Base-by-base conservation (phyloP, 306 rosid genomes). In the Lathyrus tuberosus region DNA sequence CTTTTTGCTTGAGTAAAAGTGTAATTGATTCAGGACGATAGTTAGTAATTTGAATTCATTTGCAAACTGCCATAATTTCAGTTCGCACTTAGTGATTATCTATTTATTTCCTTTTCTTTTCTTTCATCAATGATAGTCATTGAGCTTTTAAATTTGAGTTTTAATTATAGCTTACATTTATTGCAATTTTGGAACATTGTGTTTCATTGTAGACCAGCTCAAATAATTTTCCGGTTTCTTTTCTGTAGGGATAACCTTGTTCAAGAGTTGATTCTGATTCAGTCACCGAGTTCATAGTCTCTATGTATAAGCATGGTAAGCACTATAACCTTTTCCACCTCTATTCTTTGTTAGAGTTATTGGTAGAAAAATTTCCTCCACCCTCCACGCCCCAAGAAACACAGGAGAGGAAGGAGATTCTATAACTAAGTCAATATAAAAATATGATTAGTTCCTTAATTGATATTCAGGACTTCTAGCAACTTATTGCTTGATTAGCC, bases 381-480 rank as follows among this genome's bases (percentile, higher is more conserved):
- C 9, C 47, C 11, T 26, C 54, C 33, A 17, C 8, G 5, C 17
- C 62, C 35, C 40, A 24, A 41, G 49, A 65, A 51, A 67, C 31
- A 20, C 31, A 35, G 47, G 66, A 11, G 66, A 11, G 72, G 41
- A 69, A 57, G 69, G 2, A 37, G 41, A 24, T 31, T 11, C 56
- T 9, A 12, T 18, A 37, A 24, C 51, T 69, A 59, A 65, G 43
- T 42, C 38, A 62, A 54, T n/a, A 76, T 56, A 57, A n/a, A 47
- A 41, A 35, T 40, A 10, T 67, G 69, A 74, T 26, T 62, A 63
- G 17, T 69, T 66, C 67, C 46, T 75, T 46, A 63, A 64, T 69
- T 72, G 10, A 72, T 60, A 26, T 70, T 72, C 84, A 81, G 82
- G 75, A 62, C 56, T 38, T 57, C 30, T 72, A 74, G 63, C 65